A percentile compares a stretch with the other conserved stretches of the same genome.
These are phyloP conservation scores for Diophrys appendiculata DNA, from an alignment of 73 alveolate genomes.

Conservation along the genomic window DNA sequence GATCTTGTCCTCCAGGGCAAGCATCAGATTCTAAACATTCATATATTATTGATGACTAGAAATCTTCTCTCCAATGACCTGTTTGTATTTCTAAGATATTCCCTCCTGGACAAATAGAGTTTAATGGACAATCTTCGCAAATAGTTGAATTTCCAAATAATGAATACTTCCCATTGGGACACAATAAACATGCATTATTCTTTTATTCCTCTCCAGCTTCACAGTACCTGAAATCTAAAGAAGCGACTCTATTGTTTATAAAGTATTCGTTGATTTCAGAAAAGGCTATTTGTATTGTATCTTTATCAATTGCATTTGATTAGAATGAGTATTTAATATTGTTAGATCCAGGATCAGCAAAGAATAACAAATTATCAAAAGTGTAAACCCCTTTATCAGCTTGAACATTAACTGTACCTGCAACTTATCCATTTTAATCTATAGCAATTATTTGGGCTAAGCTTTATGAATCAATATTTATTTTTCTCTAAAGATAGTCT, in stretches of 20 bases:
- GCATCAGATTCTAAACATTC: background rate
- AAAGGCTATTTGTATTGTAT: background rate
- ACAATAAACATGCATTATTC: background rate
- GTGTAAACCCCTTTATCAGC: conserved; percentile 9
- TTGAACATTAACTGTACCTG: background rate
- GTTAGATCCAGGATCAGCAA: background rate
- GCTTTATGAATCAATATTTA: background rate
- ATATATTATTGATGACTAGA: background rate
- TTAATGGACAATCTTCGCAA: background rate
- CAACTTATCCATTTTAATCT: background rate
- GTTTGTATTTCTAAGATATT: background rate
- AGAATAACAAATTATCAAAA: background rate
- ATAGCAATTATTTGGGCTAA: background rate
- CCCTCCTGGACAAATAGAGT: conserved; percentile 1
- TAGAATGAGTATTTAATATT: background rate
- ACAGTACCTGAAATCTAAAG: background rate
- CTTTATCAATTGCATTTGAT: background rate
- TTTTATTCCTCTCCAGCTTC: background rate
- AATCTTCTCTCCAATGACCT: background rate
- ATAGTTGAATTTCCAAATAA: background rate
- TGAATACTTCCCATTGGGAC: background rate
- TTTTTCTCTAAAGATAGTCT: background rate
- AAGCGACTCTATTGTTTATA: background rate
- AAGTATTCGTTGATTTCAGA: background rate
- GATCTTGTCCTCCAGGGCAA: conserved; percentile 5